phyloP scores from a whole-genome alignment of 2,329 filamentous ascomycete genomes.

The Fusarium ramigenum region DNA sequence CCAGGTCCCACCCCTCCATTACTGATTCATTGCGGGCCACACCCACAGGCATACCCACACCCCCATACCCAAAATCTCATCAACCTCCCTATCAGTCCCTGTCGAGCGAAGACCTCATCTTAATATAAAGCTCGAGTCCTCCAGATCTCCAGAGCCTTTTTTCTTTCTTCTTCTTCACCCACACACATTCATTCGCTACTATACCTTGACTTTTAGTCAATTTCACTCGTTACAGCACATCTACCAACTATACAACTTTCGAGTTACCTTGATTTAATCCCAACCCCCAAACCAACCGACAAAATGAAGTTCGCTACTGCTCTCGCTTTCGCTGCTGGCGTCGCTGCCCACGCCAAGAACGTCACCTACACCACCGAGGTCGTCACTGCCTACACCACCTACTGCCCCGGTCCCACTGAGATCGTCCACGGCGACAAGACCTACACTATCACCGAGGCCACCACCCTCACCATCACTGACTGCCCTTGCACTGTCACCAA shows the following conservation, averaged over 20 bases:
- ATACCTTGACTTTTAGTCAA: constrained; percentile 44
- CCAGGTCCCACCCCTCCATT: constrained; percentile 20
- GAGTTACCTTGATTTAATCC: constrained; percentile 51
- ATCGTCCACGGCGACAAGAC: constrained; percentile 72
- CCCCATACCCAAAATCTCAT: constrained; percentile 30
- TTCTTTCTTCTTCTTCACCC: constrained; percentile 56
- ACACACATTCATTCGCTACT: constrained; percentile 44
- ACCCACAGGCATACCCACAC: constrained; percentile 7
- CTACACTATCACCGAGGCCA: constrained; percentile 75
- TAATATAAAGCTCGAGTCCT: constrained; percentile 61
- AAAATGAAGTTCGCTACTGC: constrained; percentile 73
- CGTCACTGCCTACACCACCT: constrained; percentile 74
- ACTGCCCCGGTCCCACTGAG: constrained; percentile 74
- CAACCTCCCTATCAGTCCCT: constrained; percentile 27
- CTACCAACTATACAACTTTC: constrained; percentile 45
- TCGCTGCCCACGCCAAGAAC: constrained; percentile 52
- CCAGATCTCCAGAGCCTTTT: constrained; percentile 48
- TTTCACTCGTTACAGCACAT: constrained; percentile 42
- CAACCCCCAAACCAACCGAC: constrained; percentile 48
- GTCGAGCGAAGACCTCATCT: constrained; percentile 15
- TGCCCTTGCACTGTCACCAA: constrained; percentile 75
- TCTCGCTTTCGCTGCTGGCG: constrained; percentile 62
- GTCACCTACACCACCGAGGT: constrained; percentile 71
- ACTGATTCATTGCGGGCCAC: background rate
- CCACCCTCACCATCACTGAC: constrained; percentile 76